A percentile compares a stretch with the other conserved stretches of the same genome.
Conservation (phyloP, 1,284 basidiomycete species). For the Naganishia liquefaciens region DNA sequence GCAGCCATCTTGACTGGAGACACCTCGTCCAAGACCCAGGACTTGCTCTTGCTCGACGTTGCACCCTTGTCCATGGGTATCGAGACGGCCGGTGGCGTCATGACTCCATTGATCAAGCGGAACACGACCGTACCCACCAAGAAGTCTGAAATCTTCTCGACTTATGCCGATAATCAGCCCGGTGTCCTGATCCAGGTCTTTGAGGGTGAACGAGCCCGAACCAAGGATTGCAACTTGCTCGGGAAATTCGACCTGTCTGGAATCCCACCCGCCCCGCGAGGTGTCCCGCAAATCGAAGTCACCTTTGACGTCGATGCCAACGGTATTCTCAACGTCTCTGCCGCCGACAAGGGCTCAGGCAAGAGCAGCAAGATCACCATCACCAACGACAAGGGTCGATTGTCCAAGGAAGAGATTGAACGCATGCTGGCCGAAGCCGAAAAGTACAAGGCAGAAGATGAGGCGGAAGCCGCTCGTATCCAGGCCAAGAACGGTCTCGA, state of each 20-base stretch:
- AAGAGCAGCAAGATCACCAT: constrained; percentile 92
- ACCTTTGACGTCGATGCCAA: constrained; percentile 99
- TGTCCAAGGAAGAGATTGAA: constrained; percentile 98
- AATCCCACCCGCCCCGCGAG: constrained; percentile 96
- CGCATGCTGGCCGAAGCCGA: constrained; percentile 92
- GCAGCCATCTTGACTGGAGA: constrained; percentile 97
- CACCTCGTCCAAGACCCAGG: constrained; percentile 96
- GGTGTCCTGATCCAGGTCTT: constrained; percentile 96
- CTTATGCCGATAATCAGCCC: constrained; percentile 98
- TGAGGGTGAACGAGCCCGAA: constrained; percentile 98
- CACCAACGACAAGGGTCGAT: constrained; percentile 97
- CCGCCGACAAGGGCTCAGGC: constrained; percentile 95
- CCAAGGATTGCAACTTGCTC: constrained; percentile 99
- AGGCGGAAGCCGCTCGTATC: constrained; percentile 66
- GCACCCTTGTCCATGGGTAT: constrained; percentile 78
- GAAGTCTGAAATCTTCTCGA: constrained; percentile 99
- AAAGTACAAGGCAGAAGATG: constrained; percentile 62
- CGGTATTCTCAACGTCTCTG: constrained; percentile 95
- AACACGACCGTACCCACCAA: constrained; percentile 99
- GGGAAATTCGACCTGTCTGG: constrained; percentile 99
- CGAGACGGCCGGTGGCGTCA: constrained; percentile 97
- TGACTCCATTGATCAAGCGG: constrained; percentile 88
- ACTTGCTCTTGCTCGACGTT: constrained; percentile 95
- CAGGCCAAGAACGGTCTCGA: constrained; percentile 84
- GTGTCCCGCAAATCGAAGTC: constrained; percentile 97